A percentile compares a stretch with the other conserved stretches of the same genome.
Conservation (phyloP, 257 asterid genomes). For the Thymus quinquecostatus region DNA sequence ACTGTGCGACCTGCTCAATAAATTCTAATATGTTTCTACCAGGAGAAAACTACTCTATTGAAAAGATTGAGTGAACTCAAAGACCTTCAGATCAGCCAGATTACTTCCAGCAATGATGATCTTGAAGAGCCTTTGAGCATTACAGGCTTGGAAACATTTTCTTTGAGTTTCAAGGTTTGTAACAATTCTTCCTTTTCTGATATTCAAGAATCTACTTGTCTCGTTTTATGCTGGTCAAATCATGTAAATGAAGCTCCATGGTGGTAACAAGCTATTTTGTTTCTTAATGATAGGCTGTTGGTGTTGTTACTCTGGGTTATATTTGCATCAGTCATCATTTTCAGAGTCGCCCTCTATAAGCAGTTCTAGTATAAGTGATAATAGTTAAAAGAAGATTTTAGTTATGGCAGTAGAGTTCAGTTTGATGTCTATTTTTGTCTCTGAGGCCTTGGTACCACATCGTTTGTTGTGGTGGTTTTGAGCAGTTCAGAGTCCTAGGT, state of each 20-base stretch:
- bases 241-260: slow-evolving; percentile 16
- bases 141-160: slow-evolving; percentile 95
- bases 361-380: background rate
- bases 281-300: no score
- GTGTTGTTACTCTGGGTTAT: background rate
- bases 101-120: slow-evolving; percentile 55
- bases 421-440: background rate
- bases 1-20: slow-evolving; percentile 33
- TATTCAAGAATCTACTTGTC: slow-evolving; percentile 16
- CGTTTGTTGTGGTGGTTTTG: background rate
- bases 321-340: slow-evolving; percentile 8
- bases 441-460: background rate
- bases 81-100: slow-evolving; percentile 72
- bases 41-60: slow-evolving; percentile 88
- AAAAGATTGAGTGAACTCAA: slow-evolving; percentile 84
- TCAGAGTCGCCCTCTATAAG: background rate
- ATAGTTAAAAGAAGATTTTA: slow-evolving; percentile 6
- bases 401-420: background rate
- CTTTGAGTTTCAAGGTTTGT: slow-evolving; percentile 87
- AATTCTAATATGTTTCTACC: slow-evolving; percentile 30
- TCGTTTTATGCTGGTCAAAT: background rate
- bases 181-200: background rate
- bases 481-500: background rate
- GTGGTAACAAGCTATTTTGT: slow-evolving; percentile 9
- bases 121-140: slow-evolving; percentile 88